Conservation (phyloP, 306 rosid genomes). For the Styphnolobium japonicum region DNA sequence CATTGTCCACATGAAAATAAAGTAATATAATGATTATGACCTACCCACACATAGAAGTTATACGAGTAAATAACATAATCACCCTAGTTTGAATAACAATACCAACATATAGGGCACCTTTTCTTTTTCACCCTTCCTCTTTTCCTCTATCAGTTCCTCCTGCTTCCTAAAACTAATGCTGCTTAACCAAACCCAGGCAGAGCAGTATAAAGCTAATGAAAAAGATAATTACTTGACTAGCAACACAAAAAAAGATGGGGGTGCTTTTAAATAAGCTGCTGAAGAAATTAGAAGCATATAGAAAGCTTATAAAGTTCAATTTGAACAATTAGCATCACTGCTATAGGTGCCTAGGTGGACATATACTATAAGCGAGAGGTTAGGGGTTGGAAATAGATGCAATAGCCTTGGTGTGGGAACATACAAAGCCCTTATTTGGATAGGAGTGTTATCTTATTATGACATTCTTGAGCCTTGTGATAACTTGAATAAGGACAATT, state of each 20-base stretch:
- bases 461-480: neutral
- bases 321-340: neutral
- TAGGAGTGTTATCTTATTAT: neutral
- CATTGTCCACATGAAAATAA: neutral
- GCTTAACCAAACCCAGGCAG: neutral
- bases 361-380: no score
- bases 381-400: no score
- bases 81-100: neutral
- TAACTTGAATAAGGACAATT: neutral
- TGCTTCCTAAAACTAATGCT: no score
- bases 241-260: neutral
- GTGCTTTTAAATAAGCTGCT: neutral
- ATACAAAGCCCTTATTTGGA: neutral
- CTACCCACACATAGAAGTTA: neutral
- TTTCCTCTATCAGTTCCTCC: no score
- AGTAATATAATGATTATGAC: neutral
- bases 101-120: neutral
- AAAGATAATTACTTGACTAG: neutral
- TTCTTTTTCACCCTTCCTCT: neutral
- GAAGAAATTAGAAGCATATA: neutral
- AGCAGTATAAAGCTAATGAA: neutral
- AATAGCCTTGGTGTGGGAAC: no score
- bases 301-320: neutral
- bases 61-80: neutral
- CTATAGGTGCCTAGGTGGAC: no score